phyloP scores from a whole-genome alignment of 1,284 basidiomycete species.

The Volvariella surrecta region DNA sequence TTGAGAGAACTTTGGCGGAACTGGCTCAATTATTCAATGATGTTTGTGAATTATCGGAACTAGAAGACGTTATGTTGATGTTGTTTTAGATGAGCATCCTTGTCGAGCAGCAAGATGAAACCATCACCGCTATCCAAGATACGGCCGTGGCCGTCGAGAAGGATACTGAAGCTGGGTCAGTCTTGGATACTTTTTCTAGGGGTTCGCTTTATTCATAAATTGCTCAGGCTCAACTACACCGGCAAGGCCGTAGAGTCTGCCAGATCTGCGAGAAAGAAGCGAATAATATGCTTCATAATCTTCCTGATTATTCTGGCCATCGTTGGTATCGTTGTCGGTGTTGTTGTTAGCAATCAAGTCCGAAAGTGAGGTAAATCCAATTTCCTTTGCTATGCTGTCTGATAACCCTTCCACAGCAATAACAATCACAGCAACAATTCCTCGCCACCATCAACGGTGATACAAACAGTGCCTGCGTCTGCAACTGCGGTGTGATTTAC shows the following conservation, averaged over 20 bases:
- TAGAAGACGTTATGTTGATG: slow-evolving; percentile 6
- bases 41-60: slow-evolving; percentile 29
- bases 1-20: slow-evolving; percentile 89
- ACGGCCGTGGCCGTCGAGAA: slow-evolving; percentile 67
- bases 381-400: background rate
- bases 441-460: background rate
- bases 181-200: slow-evolving; percentile 11
- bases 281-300: slow-evolving; percentile 87
- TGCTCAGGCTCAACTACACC: slow-evolving; percentile 63
- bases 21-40: slow-evolving; percentile 96
- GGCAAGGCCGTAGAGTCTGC: slow-evolving; percentile 85
- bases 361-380: background rate
- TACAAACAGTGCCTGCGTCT: background rate
- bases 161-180: slow-evolving; percentile 80
- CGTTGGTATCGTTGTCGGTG: slow-evolving; percentile 51
- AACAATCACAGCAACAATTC: background rate
- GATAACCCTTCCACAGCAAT: background rate
- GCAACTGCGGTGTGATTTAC: background rate
- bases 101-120: slow-evolving; percentile 90
- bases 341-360: slow-evolving; percentile 36
- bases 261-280: slow-evolving; percentile 85
- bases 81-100: slow-evolving; percentile 71
- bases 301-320: slow-evolving; percentile 55
- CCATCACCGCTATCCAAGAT: slow-evolving; percentile 72
- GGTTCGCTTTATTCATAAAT: slow-evolving; percentile 9